These are phyloP conservation scores for Candida xyloterini DNA, from an alignment of 805 yeast genomes.

Conservation along the genomic window DNA sequence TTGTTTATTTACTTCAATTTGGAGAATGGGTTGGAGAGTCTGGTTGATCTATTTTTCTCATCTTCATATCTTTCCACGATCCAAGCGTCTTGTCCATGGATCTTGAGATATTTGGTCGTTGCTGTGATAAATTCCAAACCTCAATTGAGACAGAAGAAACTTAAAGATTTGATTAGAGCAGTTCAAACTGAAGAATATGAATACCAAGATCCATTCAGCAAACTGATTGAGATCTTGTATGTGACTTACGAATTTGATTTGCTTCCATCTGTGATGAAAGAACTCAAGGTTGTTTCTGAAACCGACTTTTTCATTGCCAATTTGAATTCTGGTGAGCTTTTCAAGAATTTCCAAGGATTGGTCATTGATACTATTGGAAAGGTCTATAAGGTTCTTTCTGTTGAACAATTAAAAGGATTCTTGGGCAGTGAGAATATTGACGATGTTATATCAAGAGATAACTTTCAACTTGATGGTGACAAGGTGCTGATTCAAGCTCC, in stretches of 20 bases:
- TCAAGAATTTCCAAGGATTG: slow-evolving; percentile 24
- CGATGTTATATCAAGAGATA: slow-evolving; percentile 14
- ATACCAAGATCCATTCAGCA: slow-evolving; percentile 62
- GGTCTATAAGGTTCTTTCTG: slow-evolving; percentile 23
- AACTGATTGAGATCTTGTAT: slow-evolving; percentile 52
- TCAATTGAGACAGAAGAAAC: slow-evolving; percentile 44
- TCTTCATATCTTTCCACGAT: slow-evolving; percentile 62
- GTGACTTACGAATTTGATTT: slow-evolving; percentile 57
- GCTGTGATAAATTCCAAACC: slow-evolving; percentile 46
- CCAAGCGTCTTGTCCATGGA: slow-evolving; percentile 73
- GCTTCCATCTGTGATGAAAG: slow-evolving; percentile 46
- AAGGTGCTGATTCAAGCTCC: slow-evolving; percentile 50
- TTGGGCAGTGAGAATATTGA: slow-evolving; percentile 27
- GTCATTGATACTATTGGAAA: slow-evolving; percentile 27
- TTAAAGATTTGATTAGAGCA: slow-evolving; percentile 56
- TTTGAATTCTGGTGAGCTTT: slow-evolving; percentile 29
- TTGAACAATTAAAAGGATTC: slow-evolving; percentile 18
- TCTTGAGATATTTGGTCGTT: slow-evolving; percentile 59
- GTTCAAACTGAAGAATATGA: slow-evolving; percentile 63
- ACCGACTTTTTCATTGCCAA: slow-evolving; percentile 58
- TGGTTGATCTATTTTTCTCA: slow-evolving; percentile 56
- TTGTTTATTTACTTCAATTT: slow-evolving; percentile 58
- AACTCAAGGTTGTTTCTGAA: slow-evolving; percentile 46
- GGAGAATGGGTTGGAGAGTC: slow-evolving; percentile 49
- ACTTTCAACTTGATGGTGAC: slow-evolving; percentile 46